These are phyloP conservation scores for Pilaira anomala DNA, from an alignment of 192 early-diverging fungal genomes.

Conservation along the genomic window DNA sequence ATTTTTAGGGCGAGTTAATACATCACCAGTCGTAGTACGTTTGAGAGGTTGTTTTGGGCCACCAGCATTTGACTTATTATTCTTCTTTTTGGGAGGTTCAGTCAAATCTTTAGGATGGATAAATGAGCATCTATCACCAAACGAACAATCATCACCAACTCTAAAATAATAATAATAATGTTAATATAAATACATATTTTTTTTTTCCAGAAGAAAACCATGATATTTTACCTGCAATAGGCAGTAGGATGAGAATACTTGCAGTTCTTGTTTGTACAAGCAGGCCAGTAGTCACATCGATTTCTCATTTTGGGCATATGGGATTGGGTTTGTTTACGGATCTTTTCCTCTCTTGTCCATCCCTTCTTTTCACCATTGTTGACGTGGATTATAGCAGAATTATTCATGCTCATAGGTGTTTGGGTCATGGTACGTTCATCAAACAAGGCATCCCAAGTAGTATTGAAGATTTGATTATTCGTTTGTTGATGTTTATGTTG, in stretches of 20 bases:
- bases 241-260: conserved; percentile 43
- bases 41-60: no score
- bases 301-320: conserved; percentile 10
- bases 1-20: no score
- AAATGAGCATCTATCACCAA: neutral
- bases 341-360: conserved; percentile 1
- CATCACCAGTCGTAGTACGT: no score
- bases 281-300: conserved; percentile 48
- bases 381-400: neutral
- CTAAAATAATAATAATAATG: neutral
- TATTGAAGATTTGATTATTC: neutral
- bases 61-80: no score
- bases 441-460: neutral
- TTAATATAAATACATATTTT: neutral
- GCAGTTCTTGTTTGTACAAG: conserved; percentile 54
- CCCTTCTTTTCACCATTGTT: neutral
- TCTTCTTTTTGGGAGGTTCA: neutral
- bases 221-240: conserved; percentile 39
- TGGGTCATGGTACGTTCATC: neutral
- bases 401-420: neutral
- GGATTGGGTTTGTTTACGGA: conserved; percentile 1
- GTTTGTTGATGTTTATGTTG: neutral
- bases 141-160: neutral
- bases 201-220: neutral
- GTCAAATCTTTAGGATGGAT: neutral